Conservation (phyloP, 441 rosid species). For the Corymbia calophylla region DNA sequence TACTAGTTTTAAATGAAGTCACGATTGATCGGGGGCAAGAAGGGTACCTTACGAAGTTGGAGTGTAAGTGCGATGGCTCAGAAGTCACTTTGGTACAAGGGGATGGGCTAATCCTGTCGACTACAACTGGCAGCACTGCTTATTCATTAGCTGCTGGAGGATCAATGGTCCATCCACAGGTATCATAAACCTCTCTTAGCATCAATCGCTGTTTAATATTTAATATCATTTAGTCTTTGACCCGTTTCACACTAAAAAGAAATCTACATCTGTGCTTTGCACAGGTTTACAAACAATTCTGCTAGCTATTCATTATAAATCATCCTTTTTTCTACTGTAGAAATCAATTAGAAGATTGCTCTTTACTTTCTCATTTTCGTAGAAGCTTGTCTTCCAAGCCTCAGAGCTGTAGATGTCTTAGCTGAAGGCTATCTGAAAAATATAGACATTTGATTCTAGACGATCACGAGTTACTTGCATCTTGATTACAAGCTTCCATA, state of each 20-base stretch:
- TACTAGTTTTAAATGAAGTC: conserved; percentile 86
- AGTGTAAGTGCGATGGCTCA: conserved; percentile 87
- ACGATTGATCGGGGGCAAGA: conserved; percentile 95
- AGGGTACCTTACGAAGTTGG: conserved; percentile 84
- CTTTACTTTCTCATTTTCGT: not conserved
- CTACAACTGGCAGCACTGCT: conserved; percentile 99
- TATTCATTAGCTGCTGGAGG: conserved; percentile 99
- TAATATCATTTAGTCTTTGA: not conserved
- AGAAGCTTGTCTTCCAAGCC: not conserved
- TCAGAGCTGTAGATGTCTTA: not conserved
- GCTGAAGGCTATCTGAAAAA: not conserved
- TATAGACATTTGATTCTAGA: not conserved
- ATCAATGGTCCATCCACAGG: conserved; percentile 99
- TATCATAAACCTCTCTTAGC: not conserved
- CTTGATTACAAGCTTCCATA: not conserved
- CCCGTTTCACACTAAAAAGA: not conserved
- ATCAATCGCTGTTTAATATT: not conserved
- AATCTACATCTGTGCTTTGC: not conserved
- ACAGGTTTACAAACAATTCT: not conserved
- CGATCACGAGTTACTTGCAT: not conserved
- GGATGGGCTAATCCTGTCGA: conserved; percentile 87
- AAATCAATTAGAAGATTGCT: not conserved
- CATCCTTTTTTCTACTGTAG: not conserved
- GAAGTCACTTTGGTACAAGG: conserved; percentile 97
- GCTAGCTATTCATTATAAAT: not conserved